Evolutionary conservation across 345 rosid genomes (phyloP), one percentile per base, ranked within the genome.

Genomic region (Tarenaya hassleriana): DNA sequence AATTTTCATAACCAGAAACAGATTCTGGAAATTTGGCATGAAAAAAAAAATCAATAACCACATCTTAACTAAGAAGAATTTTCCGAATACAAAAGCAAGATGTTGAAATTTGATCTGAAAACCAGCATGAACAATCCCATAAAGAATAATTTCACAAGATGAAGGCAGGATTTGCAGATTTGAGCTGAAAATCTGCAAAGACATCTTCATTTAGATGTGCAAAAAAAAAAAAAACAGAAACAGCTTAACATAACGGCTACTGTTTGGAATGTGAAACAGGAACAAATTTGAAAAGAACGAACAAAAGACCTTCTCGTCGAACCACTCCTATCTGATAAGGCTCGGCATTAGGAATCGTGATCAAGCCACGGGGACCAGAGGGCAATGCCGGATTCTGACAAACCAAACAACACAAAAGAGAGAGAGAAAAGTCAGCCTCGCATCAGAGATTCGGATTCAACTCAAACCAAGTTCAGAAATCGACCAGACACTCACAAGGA

Each of bases 361-460:
- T 79, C 51, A 84, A 42, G n/a, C 96, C 98, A 47, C 95, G 78
- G 47, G 95, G 86, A 56, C 96, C 96, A 69, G 41, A 50, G 50
- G 87, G 89, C 71, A 77, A 70, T 37, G 85, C 94, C 14, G 98
- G 96, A 73, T 87, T 84, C 96, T 92, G 73, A 54, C 31, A 38
- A 44, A 55, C 12, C 5, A 13, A 16, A 14, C 5, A 1, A 8
- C 3, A 35, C 47, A 42, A 41, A 21, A 24, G 16, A 29, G n/a
- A 47, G 11, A 11, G 10, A 20, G 15, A 52, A 16, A 14, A 7
- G 10, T 24, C 12, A 10, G 8, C 48, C 8, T 41, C 5, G 9
- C 14, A 19, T 14, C 13, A 55, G n/a, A 21, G 44, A 49, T 14
- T 47, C 21, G 13, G 61, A 65, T n/a, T 19, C 20, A 14, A 47